Conservation (phyloP, 2,329 filamentous ascomycete species). For the Penicillium aurantiogriseum region DNA sequence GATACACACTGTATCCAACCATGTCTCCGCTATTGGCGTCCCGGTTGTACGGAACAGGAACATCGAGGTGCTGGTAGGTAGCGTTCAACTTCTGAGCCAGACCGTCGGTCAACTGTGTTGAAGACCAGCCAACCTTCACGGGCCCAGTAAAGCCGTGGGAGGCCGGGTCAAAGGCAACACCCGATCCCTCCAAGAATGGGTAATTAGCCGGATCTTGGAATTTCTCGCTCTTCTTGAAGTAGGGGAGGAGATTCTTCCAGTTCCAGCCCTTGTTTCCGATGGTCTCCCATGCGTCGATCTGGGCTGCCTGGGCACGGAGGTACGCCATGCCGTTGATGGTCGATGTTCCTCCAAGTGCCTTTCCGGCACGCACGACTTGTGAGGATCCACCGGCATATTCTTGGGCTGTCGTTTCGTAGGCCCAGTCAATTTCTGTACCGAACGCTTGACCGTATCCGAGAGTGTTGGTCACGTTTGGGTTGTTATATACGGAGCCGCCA, state of each 20-base stretch:
- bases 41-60: conserved; percentile 37
- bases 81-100: conserved; percentile 19
- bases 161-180: conserved; percentile 23
- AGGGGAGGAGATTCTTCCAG: conserved; percentile 32
- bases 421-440: conserved; percentile 42
- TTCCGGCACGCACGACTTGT: conserved; percentile 41
- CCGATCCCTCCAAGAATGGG: conserved; percentile 19
- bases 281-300: conserved; percentile 39
- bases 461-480: conserved; percentile 30
- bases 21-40: conserved; percentile 47
- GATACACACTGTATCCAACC: conserved; percentile 46
- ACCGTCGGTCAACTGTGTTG: conserved; percentile 20
- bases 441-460: conserved; percentile 27
- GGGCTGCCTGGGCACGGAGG: conserved; percentile 33
- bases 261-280: conserved; percentile 33
- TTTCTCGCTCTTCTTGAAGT: conserved; percentile 30
- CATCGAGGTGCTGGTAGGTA: conserved; percentile 32
- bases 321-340: conserved; percentile 46
- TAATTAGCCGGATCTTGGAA: conserved; percentile 23
- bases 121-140: conserved; percentile 27
- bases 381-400: conserved; percentile 32
- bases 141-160: conserved; percentile 31
- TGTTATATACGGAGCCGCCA: conserved; percentile 28
- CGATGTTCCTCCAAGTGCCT: conserved; percentile 45
- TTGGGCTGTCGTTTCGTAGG: conserved; percentile 41